These are phyloP conservation scores for Eustoma russellianum DNA, from an alignment of 257 asterid genomes.

Conservation along the genomic window DNA sequence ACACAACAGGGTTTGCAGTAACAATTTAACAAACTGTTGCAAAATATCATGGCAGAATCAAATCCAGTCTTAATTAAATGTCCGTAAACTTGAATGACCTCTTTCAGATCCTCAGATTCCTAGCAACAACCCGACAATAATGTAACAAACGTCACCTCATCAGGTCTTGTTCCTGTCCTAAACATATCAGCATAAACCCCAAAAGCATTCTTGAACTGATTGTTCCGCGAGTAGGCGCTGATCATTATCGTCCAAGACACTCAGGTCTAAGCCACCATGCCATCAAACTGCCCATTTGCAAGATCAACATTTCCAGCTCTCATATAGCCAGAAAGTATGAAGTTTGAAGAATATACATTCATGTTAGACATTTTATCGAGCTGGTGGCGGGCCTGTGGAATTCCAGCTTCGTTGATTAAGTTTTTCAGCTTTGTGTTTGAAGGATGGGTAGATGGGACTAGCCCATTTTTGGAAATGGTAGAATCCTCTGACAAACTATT, in stretches of 20 bases:
- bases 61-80: slow-evolving; percentile 46
- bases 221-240: slow-evolving; percentile 53
- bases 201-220: slow-evolving; percentile 50
- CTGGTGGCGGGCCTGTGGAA: slow-evolving; percentile 41
- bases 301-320: slow-evolving; percentile 36
- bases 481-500: slow-evolving; percentile 22
- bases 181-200: slow-evolving; percentile 50
- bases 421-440: slow-evolving; percentile 41
- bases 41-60: slow-evolving; percentile 37
- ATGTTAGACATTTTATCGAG: slow-evolving; percentile 58
- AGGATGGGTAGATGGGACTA: slow-evolving; percentile 41
- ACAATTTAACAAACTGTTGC: slow-evolving; percentile 62
- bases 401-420: slow-evolving; percentile 19
- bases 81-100: slow-evolving; percentile 51
- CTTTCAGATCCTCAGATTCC: slow-evolving; percentile 17
- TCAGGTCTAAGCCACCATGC: slow-evolving; percentile 40
- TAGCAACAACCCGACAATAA: slow-evolving; percentile 60
- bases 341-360: slow-evolving; percentile 52
- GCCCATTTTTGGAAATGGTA: slow-evolving; percentile 55
- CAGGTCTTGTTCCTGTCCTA: slow-evolving; percentile 49
- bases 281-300: slow-evolving; percentile 60
- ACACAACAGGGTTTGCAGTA: slow-evolving; percentile 50
- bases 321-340: slow-evolving; percentile 57
- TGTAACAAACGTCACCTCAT: slow-evolving; percentile 57
- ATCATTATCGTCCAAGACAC: slow-evolving; percentile 80